Evolutionary conservation across 2,329 filamentous ascomycete species (phyloP).

Genomic region (Penicillium aurantiogriseum): DNA sequence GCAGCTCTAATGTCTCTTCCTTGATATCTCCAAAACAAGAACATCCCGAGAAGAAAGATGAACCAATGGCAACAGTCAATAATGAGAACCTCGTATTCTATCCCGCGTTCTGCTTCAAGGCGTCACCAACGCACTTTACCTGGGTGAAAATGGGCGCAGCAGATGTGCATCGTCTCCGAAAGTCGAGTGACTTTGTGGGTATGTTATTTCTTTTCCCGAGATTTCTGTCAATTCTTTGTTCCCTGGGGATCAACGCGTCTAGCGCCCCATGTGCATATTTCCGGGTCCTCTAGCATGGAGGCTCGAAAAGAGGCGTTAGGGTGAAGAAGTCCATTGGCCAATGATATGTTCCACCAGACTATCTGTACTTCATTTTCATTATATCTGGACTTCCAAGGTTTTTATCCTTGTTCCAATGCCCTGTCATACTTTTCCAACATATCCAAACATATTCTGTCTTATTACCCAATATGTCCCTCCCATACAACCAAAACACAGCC

Average conservation of each 20-base stretch:
- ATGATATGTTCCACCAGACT: not conserved
- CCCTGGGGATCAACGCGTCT: not conserved
- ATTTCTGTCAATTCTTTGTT: not conserved
- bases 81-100: constrained; percentile 46
- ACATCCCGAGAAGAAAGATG: constrained; percentile 23
- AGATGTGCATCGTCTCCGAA: constrained; percentile 55
- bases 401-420: not conserved
- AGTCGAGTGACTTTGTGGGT: constrained; percentile 54
- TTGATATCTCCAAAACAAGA: not conserved
- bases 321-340: not conserved
- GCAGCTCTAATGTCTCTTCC: not conserved
- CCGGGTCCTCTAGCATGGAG: not conserved
- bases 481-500: not conserved
- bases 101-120: constrained; percentile 59
- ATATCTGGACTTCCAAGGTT: not conserved
- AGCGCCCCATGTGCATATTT: not conserved
- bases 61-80: constrained; percentile 26
- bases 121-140: constrained; percentile 60
- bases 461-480: not conserved
- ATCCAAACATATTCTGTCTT: not conserved
- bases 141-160: constrained; percentile 62
- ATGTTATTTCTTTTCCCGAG: constrained; percentile 13
- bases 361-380: not conserved
- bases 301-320: not conserved
- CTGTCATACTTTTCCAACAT: not conserved